Base-by-base conservation (phyloP, 2,329 filamentous ascomycete species). In the Trichoderma semiorbis region DNA sequence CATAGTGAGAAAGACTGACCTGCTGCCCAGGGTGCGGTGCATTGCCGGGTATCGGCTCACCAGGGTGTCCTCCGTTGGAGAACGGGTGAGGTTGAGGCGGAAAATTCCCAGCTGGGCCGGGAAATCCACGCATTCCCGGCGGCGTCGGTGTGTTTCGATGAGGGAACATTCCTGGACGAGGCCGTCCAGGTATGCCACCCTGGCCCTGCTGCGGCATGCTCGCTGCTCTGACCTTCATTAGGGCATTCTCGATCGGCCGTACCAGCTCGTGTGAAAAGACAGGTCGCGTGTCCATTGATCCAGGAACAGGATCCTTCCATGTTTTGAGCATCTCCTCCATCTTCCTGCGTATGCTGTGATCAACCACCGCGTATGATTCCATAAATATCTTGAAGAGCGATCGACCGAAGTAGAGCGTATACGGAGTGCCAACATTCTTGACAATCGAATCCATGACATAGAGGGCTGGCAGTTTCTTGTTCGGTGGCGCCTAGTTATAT, bases 391-490 rank as follows among this genome's bases (percentile, higher is more conserved):
- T 89, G 82, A 95, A 98, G 50, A 99, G 89, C 78, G 95, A 95
- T 53, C 93, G 91, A 67, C 95, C 94, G 75, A 99, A 92, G 81
- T 97, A 98, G 14, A 98, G 87, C 0, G 95, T 98, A 82, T 99
- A 99, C 8, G 96, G 96, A 1, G 95, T 98, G 73, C 96, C 96
- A 74, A 99, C 94, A 85, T 99, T 98, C 83, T 99, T 99, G 79
- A 97, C 95, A 73, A 99, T 95, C 18, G 95, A 98, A 83, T 99
- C 96, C 79, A 99, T 91, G 75, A 99, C 93, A 83, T 98, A 99
- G 32, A 99, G 87, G n/a, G 96, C 94, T 21, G 96, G 95, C 3
- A 99, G 86, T 79, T 98, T 99, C 81, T 94, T 95, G 73, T 90
- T 88, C 50, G 96, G 94, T 60, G 94, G 89, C 69, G 92, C 93